phyloP scores from a whole-genome alignment of 176 grass and related monocot species.

The Musa schizocarpa region DNA sequence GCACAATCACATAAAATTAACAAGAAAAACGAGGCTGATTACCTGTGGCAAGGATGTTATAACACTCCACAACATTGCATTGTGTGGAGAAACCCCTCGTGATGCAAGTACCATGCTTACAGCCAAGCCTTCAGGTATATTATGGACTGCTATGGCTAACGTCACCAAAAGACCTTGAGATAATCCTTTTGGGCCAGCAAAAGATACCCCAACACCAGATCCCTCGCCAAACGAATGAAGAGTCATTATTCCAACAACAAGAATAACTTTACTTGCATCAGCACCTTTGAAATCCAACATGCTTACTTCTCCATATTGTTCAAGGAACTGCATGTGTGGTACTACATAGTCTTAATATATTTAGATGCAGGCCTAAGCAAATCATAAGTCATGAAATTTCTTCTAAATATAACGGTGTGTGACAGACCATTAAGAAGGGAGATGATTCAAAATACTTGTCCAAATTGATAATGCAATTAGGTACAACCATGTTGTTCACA shows the following conservation, averaged over 20 bases:
- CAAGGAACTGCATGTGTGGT: slow-evolving; percentile 48
- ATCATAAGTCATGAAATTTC: neutral
- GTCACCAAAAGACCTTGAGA: slow-evolving; percentile 90
- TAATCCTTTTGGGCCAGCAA: slow-evolving; percentile 85
- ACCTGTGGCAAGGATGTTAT: slow-evolving; percentile 99
- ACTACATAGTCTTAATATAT: neutral
- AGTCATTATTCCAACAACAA: slow-evolving; percentile 98
- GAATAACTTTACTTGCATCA: slow-evolving; percentile 98
- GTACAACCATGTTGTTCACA: no score
- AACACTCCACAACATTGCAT: slow-evolving; percentile 97
- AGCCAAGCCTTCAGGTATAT: slow-evolving; percentile 98
- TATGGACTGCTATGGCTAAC: slow-evolving; percentile 94
- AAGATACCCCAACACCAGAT: slow-evolving; percentile 95
- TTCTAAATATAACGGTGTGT: neutral
- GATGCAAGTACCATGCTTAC: slow-evolving; percentile 95
- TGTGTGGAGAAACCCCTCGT: slow-evolving; percentile 73
- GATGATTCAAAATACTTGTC: neutral
- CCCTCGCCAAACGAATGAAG: slow-evolving; percentile 99
- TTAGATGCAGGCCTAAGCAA: neutral
- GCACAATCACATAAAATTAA: neutral
- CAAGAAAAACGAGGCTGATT: slow-evolving; percentile 3
- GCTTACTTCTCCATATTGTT: slow-evolving; percentile 92
- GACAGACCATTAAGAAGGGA: neutral
- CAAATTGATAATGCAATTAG: neutral
- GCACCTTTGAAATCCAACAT: slow-evolving; percentile 99